phyloP scores from a whole-genome alignment of 805 yeast genomes.

The Cyberlindnera mrakii region DNA sequence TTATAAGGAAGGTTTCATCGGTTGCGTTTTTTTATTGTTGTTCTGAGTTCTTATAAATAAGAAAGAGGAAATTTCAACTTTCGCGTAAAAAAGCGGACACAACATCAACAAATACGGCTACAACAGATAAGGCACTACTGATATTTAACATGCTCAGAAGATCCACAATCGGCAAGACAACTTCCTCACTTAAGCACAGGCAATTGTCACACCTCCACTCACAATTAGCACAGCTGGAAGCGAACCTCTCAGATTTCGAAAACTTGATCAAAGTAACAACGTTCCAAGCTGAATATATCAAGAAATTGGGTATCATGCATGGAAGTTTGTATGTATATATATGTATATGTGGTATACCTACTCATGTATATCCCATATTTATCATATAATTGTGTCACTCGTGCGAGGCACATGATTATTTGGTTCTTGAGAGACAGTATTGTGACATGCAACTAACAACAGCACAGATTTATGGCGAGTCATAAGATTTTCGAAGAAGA shows the following conservation, averaged over 20 bases:
- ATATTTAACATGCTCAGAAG: slow-evolving; percentile 10
- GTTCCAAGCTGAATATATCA: slow-evolving; percentile 46
- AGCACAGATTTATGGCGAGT: slow-evolving; percentile 20
- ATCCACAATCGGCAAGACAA: slow-evolving; percentile 13
- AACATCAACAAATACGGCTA: not conserved
- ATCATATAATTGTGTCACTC: not conserved
- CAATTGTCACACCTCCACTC: slow-evolving; percentile 47
- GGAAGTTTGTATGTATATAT: slow-evolving; percentile 40
- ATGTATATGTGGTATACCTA: not conserved
- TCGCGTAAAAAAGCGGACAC: slow-evolving; percentile 1
- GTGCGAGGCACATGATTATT: too few relatives aligned
- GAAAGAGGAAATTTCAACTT: too few relatives aligned
- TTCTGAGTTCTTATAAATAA: too few relatives aligned
- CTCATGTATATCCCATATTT: not conserved
- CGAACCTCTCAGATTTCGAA: slow-evolving; percentile 49
- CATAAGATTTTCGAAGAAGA: slow-evolving; percentile 25
- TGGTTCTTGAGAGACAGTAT: too few relatives aligned
- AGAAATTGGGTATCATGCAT: slow-evolving; percentile 50
- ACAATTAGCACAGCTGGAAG: slow-evolving; percentile 50
- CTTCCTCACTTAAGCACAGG: slow-evolving; percentile 29
- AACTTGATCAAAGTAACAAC: slow-evolving; percentile 43
- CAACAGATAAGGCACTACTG: too few relatives aligned
- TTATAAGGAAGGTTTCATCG: too few relatives aligned
- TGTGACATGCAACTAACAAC: slow-evolving; percentile 1
- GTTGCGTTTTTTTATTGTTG: too few relatives aligned